Evolutionary conservation across 1,284 basidiomycete genomes (phyloP), one percentile per base, ranked within the genome.

Genomic region (Malassezia restricta): DNA sequence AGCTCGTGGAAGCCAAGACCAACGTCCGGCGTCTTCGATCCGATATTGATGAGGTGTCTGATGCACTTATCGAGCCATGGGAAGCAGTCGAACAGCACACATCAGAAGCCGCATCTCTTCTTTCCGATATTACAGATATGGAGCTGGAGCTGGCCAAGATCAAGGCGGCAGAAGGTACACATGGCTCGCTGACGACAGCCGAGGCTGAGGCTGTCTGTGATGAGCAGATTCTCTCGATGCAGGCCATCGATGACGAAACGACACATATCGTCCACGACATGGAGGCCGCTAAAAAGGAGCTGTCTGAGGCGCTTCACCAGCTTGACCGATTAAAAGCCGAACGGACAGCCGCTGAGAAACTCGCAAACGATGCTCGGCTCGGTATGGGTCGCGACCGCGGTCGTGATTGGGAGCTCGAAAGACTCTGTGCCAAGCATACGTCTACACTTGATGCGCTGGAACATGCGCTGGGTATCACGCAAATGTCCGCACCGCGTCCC

Each of bases 141-240:
- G 64, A 66, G 54, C 58, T 66, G 5, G 64, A 64, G 57, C 44
- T 66, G 12, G 64, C 64, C 38, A 62, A 62, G 51, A 66, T 59
- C 31, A 58, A 61, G 12, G 64, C 62, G 0, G 60, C 61, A 27
- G 64, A 63, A 24, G 62, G 60, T 17, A 46, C 56, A 8, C 60
- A 66, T 6, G 62, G 63, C 8, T 51, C 61, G 0, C 33, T 67
- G 47, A 67, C 65, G 12, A 62, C 63, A 6, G 51, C 29, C 24
- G 65, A 67, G 42, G 63, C 63, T 0, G 65, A 65, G 41, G 59
- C 59, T 12, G 54, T 56, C 37, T 60, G 58, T 35, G 65, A 67
- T 40, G 53, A 51, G 5, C 65, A 59, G 51, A 59, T 67, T 48
- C 29, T 58, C n/a, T 54, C 61, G 49, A 65, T 67, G 63, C 64